These are phyloP conservation scores for Lactarius sp. DNA, from an alignment of 768 basidiomycete species.

Conservation along the genomic window DNA sequence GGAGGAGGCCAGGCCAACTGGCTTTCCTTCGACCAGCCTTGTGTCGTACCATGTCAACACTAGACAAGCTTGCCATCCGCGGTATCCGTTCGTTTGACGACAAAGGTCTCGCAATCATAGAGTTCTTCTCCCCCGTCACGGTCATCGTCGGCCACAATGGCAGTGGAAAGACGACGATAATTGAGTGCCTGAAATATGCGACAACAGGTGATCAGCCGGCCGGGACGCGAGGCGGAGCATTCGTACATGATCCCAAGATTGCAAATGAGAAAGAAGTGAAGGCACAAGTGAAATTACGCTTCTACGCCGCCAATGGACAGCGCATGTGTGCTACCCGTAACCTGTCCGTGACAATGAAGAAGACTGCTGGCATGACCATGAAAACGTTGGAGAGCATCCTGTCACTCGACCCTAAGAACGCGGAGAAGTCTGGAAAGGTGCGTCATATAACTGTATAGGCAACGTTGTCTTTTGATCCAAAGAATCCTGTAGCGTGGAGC, in stretches of 20 bases:
- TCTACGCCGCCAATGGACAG: slow-evolving; percentile 82
- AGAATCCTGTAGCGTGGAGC: slow-evolving; percentile 55
- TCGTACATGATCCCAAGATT: slow-evolving; percentile 98
- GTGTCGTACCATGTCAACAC: slow-evolving; percentile 53
- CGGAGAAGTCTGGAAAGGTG: slow-evolving; percentile 74
- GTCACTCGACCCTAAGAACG: slow-evolving; percentile 60
- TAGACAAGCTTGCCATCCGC: slow-evolving; percentile 91
- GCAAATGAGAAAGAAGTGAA: slow-evolving; percentile 99
- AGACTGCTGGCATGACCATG: slow-evolving; percentile 84
- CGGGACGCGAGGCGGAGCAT: slow-evolving; percentile 97
- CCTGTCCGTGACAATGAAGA: slow-evolving; percentile 89
- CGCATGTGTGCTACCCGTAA: slow-evolving; percentile 90
- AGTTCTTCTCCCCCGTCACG: slow-evolving; percentile 96
- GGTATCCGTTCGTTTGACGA: slow-evolving; percentile 96
- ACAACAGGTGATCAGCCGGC: slow-evolving; percentile 98
- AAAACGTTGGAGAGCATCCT: slow-evolving; percentile 95
- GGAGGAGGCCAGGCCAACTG: too few relatives aligned
- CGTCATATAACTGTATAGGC: slow-evolving; percentile 25
- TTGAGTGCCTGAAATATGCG: slow-evolving; percentile 98
- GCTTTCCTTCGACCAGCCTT: not conserved
- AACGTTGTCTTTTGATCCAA: not conserved
- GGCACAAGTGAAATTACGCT: slow-evolving; percentile 94
- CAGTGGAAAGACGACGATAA: slow-evolving; percentile 97
- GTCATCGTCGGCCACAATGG: slow-evolving; percentile 99
- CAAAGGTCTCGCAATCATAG: slow-evolving; percentile 87